Conservation (phyloP, 352 stramenopile species). For the Globisporangium apiculatum region DNA sequence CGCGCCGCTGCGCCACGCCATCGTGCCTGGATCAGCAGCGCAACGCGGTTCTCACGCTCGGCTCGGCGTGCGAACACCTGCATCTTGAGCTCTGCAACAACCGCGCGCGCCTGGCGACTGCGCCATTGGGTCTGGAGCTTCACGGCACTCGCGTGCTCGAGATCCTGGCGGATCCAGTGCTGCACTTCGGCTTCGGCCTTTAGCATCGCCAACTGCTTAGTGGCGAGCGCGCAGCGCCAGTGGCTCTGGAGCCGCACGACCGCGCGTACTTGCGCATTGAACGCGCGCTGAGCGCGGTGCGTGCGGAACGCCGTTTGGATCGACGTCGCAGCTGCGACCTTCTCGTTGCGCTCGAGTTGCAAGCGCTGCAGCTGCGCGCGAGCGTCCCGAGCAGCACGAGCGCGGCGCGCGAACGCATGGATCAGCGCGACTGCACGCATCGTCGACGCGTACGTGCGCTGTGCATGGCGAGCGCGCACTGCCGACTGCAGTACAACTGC, state of each 20-base stretch:
- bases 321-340: slow-evolving; percentile 15
- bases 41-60: slow-evolving; percentile 9
- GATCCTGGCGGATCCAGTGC: slow-evolving; percentile 10
- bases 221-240: slow-evolving; percentile 20
- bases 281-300: slow-evolving; percentile 8
- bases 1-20: slow-evolving; percentile 2
- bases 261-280: slow-evolving; percentile 12
- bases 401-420: slow-evolving; percentile 19
- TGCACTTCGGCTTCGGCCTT: slow-evolving; percentile 13
- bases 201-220: slow-evolving; percentile 8
- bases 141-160: slow-evolving; percentile 18
- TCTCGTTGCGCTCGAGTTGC: background rate
- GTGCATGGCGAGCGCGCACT: slow-evolving; percentile 23
- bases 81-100: slow-evolving; percentile 9
- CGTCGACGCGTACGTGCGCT: slow-evolving; percentile 18
- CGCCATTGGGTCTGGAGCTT: slow-evolving; percentile 34
- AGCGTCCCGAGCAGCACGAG: slow-evolving; percentile 13
- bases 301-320: slow-evolving; percentile 22
- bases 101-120: slow-evolving; percentile 10
- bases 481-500: slow-evolving; percentile 31
- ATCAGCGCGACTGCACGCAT: slow-evolving; percentile 21
- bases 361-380: slow-evolving; percentile 1
- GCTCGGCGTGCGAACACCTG: slow-evolving; percentile 1
- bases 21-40: slow-evolving; percentile 2
- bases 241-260: slow-evolving; percentile 25